Conservation (phyloP, 192 early-diverging fungal species). For the Podila epigama region DNA sequence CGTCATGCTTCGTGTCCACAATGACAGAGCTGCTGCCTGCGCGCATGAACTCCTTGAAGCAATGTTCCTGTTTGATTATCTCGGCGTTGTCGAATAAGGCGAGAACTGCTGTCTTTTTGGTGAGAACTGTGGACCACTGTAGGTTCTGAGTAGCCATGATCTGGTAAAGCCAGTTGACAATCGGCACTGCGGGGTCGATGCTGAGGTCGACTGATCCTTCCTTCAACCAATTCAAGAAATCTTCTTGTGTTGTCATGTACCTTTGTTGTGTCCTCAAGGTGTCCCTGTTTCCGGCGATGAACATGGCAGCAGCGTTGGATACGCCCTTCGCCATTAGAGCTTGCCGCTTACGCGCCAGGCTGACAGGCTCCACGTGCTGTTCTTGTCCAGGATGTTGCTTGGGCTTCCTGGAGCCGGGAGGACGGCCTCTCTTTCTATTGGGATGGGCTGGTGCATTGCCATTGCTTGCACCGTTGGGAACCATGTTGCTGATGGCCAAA, state of each 20-base stretch:
- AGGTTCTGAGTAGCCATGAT: constrained; percentile 6
- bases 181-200: background rate
- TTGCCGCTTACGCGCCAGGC: constrained; percentile 8
- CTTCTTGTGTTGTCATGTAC: constrained; percentile 5
- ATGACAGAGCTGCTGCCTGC: background rate
- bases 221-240: background rate
- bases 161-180: constrained; percentile 9
- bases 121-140: constrained; percentile 8
- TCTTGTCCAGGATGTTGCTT: constrained; percentile 3
- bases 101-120: constrained; percentile 3
- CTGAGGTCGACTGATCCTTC: constrained; percentile 7
- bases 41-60: background rate
- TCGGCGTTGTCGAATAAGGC: constrained; percentile 4
- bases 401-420: constrained; percentile 9
- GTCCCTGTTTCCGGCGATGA: constrained; percentile 4
- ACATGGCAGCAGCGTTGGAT: background rate
- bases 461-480: constrained; percentile 18
- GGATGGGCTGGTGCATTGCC: background rate
- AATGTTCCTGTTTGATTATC: background rate
- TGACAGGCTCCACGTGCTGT: constrained; percentile 2
- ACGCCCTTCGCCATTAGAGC: background rate
- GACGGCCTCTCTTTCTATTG: constrained; percentile 1
- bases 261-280: background rate
- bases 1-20: too few relatives aligned
- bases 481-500: constrained; percentile 32